These are phyloP conservation scores for Calonectria hongkongensis DNA, from an alignment of 2,329 filamentous ascomycete genomes.

Conservation along the genomic window DNA sequence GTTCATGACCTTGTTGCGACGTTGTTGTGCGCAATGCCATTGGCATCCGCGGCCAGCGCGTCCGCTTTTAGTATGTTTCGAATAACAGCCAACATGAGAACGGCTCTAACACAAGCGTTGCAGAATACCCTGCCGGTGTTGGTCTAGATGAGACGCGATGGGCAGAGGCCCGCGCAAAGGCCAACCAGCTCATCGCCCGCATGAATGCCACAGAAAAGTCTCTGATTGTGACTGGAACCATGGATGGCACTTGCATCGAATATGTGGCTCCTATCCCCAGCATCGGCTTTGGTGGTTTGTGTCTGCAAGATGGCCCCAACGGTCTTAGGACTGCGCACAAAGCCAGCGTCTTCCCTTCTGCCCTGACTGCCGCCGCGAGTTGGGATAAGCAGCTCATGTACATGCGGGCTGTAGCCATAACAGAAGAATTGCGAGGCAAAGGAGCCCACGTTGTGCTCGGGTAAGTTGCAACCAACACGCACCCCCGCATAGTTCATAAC, in stretches of 20 bases:
- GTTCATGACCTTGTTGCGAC: background rate
- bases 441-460: constrained; percentile 16
- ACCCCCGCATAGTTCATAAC: no score
- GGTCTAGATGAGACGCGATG: background rate
- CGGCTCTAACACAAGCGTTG: background rate
- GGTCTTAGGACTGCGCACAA: background rate
- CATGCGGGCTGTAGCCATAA: constrained; percentile 3
- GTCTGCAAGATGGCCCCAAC: background rate
- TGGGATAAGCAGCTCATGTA: constrained; percentile 28
- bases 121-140: background rate
- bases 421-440: constrained; percentile 9
- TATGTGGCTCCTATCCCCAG: background rate
- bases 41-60: background rate
- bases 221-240: background rate
- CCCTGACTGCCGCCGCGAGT: background rate
- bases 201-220: constrained; percentile 10
- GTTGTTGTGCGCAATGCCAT: background rate
- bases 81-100: background rate
- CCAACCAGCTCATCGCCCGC: background rate
- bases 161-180: background rate
- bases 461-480: background rate
- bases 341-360: background rate
- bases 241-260: constrained; percentile 12
- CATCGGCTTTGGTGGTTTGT: background rate
- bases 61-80: background rate